Evolutionary conservation across 352 stramenopile species (phyloP), one percentile per base, ranked within the genome.

Genomic region (Phytophthora boehmeriae): DNA sequence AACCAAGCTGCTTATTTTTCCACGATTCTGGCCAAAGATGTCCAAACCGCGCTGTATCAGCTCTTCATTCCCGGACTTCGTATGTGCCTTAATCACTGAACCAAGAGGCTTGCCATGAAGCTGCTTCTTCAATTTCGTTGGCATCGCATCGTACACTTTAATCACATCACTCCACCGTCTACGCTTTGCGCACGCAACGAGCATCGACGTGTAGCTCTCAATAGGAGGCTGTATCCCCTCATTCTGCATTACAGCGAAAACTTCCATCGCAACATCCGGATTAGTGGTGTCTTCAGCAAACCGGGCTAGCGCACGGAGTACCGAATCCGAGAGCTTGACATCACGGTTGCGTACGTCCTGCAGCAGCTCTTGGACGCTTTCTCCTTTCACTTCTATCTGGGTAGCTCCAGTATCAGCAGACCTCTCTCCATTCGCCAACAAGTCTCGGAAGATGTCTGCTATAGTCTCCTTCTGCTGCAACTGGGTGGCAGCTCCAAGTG

Each of bases 371-470:
- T 68, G 19, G 71, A 61, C 16, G 67, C 75, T 48, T 70, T 84
- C 47, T 80, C 70, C 13, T 72, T 76, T 51, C 86, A 80, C 11
- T 61, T 70, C 13, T 80, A 65, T 28, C 76, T 75, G 13, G 75
- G 78, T 53, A 66, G 86, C 48, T 88, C 88, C 73, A 80, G 82
- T 42, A 71, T 86, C 25, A 84, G 69, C 41, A 10, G 59, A 71
- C 16, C 71, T 71, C 16, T 83, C 64, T 35, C 77, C 70, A 42
- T 83, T 59, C 41, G 51, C 53, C 36, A 92, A 41, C 70, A 92
- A 81, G 39, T 87, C 72, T 54, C 83, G 78, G 61, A 92, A 92
- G 45, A 92, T 88, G 38, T 85, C 66, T 28, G 84, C 64, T 50
- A 90, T 78, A 25, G 83, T 63, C 59, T 90, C 80, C 48, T 90